These are phyloP conservation scores for Mucor irregularis DNA, from an alignment of 371 early-diverging fungal genomes.

Conservation along the genomic window DNA sequence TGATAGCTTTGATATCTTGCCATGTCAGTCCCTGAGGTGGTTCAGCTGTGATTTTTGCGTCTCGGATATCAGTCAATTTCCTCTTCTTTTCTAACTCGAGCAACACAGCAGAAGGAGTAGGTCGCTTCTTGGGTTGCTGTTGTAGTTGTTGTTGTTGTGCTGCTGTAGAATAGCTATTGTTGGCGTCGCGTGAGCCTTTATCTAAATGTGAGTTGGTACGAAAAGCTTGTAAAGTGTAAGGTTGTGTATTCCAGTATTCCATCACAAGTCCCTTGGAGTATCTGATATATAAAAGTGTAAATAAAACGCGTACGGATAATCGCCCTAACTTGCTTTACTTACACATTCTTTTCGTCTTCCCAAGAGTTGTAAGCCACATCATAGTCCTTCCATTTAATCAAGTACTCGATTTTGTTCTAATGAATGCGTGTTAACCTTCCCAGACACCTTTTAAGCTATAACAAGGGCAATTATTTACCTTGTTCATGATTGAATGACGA, in stretches of 20 bases:
- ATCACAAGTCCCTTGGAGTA: conserved; percentile 7
- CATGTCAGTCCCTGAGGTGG: conserved; percentile 17
- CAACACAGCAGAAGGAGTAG: neutral
- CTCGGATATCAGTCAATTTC: neutral
- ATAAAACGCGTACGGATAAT: neutral
- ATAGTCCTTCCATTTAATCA: conserved; percentile 40
- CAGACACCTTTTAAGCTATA: neutral
- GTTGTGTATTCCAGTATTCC: conserved; percentile 12
- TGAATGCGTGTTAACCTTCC: too few species aligned
- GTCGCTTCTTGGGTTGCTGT: neutral
- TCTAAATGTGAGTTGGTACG: neutral
- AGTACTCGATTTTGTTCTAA: conserved; percentile 24
- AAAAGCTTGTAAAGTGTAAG: neutral
- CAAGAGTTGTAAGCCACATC: conserved; percentile 25
- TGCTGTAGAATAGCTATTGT: too few species aligned
- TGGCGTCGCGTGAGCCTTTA: neutral
- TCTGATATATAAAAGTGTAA: too few species aligned
- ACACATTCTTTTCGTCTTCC: conserved; percentile 36
- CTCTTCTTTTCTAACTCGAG: neutral
- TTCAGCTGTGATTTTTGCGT: conserved; percentile 3
- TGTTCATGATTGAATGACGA: conserved; percentile 2
- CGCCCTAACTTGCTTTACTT: too few species aligned
- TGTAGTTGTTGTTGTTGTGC: neutral
- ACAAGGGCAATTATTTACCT: conserved; percentile 9
- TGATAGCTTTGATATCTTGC: conserved; percentile 14